Evolutionary conservation across 768 basidiomycete species (phyloP).

Genomic region (Boletus reticuloceps): DNA sequence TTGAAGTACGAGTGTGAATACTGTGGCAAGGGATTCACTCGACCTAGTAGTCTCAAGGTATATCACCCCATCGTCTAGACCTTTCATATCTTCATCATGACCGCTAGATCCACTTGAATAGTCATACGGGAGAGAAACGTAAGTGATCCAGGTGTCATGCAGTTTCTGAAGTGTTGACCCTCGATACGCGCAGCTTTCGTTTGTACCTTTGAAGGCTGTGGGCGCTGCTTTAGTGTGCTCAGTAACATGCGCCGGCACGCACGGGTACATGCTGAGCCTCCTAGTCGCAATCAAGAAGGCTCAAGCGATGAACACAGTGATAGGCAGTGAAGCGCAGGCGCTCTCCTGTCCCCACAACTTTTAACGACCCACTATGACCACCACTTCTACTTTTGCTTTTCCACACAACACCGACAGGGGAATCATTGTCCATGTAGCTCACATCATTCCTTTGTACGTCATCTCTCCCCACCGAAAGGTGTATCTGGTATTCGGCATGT

Average conservation of each 20-base stretch:
- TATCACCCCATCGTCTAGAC: neutral
- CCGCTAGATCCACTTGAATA: constrained; percentile 74
- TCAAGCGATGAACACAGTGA: constrained; percentile 49
- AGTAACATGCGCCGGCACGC: constrained; percentile 89
- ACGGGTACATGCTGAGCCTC: constrained; percentile 55
- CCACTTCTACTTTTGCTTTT: constrained; percentile 6
- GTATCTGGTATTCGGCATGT: constrained; percentile 14
- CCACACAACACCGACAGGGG: neutral
- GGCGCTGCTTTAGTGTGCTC: constrained; percentile 80
- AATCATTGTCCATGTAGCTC: constrained; percentile 12
- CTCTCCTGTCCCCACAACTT: constrained; percentile 4
- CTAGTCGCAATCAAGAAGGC: constrained; percentile 35
- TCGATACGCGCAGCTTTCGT: constrained; percentile 53
- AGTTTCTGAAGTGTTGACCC: constrained; percentile 14
- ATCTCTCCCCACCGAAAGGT: constrained; percentile 1
- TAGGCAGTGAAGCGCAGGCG: constrained; percentile 25
- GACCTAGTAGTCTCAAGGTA: constrained; percentile 82
- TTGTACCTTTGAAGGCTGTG: constrained; percentile 73
- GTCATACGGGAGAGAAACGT: constrained; percentile 86
- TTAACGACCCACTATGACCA: constrained; percentile 6
- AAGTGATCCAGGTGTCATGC: constrained; percentile 25
- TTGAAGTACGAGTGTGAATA: constrained; percentile 74
- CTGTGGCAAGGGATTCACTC: constrained; percentile 79
- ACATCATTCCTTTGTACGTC: constrained; percentile 1
- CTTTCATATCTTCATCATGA: constrained; percentile 5